Percentiles rank a stretch among this genome's conserved stretches.
phyloP scores from a whole-genome alignment of 441 rosid genomes.

The Francoa sonchifolia region DNA sequence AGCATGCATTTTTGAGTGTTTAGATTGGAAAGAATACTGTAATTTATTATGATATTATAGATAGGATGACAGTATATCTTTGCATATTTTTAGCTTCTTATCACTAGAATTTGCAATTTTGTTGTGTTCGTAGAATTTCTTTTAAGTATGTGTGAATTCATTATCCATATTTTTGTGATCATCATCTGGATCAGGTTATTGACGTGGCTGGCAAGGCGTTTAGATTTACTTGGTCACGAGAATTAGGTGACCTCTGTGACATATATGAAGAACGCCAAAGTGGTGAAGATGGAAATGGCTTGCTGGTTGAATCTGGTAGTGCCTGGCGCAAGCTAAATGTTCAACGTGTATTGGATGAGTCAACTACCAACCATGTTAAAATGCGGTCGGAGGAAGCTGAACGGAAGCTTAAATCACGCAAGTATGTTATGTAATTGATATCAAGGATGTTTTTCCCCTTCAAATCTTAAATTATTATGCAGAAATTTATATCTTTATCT shows the following conservation, averaged over 20 bases:
- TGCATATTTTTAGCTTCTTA: too few species aligned
- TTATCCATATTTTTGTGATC: constrained; percentile 8
- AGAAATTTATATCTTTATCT: too few species aligned
- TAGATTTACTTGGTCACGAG: constrained; percentile 88
- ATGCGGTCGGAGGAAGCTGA: constrained; percentile 95
- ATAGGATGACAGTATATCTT: too few species aligned
- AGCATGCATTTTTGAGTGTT: too few species aligned
- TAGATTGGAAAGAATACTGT: too few species aligned
- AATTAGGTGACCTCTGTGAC: constrained; percentile 75
- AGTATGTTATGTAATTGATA: constrained; percentile 35
- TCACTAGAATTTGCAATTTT: too few species aligned
- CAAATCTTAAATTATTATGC: neutral
- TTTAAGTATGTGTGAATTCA: constrained; percentile 11
- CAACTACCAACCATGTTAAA: constrained; percentile 81
- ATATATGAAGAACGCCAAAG: constrained; percentile 76
- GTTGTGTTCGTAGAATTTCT: constrained; percentile 1
- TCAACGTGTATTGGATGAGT: constrained; percentile 86
- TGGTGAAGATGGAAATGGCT: constrained; percentile 76
- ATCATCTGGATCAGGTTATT: constrained; percentile 59
- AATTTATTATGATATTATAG: too few species aligned
- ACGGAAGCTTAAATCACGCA: constrained; percentile 71
- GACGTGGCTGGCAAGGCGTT: constrained; percentile 91
- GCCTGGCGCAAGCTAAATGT: constrained; percentile 92
- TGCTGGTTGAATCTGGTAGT: constrained; percentile 88
- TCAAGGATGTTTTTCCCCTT: neutral